A percentile compares a stretch with the other conserved stretches of the same genome.
Conservation (phyloP, 805 yeast genomes). For the Kodamaea nitidulidarum region DNA sequence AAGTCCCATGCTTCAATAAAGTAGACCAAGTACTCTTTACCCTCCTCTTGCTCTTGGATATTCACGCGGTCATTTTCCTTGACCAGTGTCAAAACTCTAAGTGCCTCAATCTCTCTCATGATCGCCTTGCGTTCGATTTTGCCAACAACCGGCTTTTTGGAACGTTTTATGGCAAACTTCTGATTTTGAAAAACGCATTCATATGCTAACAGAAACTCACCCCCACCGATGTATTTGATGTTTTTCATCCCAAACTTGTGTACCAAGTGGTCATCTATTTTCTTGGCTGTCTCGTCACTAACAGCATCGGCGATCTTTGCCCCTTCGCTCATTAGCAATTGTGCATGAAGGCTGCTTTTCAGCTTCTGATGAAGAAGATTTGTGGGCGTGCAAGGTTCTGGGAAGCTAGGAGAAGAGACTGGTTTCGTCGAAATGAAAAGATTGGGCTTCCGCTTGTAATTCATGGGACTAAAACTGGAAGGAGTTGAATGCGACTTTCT, state of each 20-base stretch:
- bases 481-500: constrained; percentile 27
- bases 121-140: constrained; percentile 56
- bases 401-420: constrained; percentile 11
- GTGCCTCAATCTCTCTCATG: constrained; percentile 74
- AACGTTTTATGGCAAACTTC: constrained; percentile 83
- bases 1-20: constrained; percentile 85
- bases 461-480: constrained; percentile 24
- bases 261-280: constrained; percentile 42
- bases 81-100: constrained; percentile 41
- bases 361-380: constrained; percentile 10
- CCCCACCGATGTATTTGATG: constrained; percentile 70
- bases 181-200: constrained; percentile 66
- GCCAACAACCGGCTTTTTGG: constrained; percentile 57
- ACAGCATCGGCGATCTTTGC: constrained; percentile 3
- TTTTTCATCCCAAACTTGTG: constrained; percentile 50
- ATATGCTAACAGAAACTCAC: constrained; percentile 88
- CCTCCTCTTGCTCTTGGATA: constrained; percentile 47
- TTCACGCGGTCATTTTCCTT: constrained; percentile 31
- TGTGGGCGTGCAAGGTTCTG: constrained; percentile 16
- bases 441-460: constrained; percentile 11
- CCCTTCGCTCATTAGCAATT: constrained; percentile 8
- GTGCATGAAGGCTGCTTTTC: constrained; percentile 11
- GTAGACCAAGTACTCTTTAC: constrained; percentile 72
- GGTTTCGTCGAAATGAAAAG: constrained; percentile 7
- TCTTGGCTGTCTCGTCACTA: constrained; percentile 2